phyloP scores from a whole-genome alignment of 1,284 basidiomycete species.

The Entoloma clypeatum region DNA sequence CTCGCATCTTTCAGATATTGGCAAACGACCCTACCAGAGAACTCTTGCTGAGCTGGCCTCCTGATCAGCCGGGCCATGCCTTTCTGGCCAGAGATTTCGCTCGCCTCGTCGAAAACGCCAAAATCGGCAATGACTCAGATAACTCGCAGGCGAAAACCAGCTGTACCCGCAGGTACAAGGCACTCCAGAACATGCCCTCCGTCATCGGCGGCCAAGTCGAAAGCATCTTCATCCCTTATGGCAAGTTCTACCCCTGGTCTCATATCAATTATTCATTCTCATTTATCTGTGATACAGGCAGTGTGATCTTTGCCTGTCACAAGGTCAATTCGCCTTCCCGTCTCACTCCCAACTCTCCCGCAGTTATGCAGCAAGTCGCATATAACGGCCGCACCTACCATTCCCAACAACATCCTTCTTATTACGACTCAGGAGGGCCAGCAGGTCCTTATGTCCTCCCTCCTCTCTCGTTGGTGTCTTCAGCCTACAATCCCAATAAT shows the following conservation, averaged over 20 bases:
- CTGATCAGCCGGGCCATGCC: slow-evolving; percentile 55
- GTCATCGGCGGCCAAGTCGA: slow-evolving; percentile 70
- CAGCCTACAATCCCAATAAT: slow-evolving; percentile 37
- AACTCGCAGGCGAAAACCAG: slow-evolving; percentile 80
- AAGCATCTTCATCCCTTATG: slow-evolving; percentile 93
- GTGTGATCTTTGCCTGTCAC: slow-evolving; percentile 82
- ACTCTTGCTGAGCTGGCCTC: slow-evolving; percentile 86
- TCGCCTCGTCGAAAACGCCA: slow-evolving; percentile 75
- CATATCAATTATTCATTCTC: too few species aligned
- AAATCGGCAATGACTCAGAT: slow-evolving; percentile 51
- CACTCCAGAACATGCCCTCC: slow-evolving; percentile 67
- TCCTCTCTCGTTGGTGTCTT: slow-evolving; percentile 35
- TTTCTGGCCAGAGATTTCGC: slow-evolving; percentile 82
- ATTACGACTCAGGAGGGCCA: slow-evolving; percentile 46
- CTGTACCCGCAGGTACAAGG: slow-evolving; percentile 90
- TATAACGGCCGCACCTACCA: slow-evolving; percentile 31
- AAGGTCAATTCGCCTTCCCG: slow-evolving; percentile 53
- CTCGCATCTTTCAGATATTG: slow-evolving; percentile 82
- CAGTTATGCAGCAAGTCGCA: slow-evolving; percentile 39
- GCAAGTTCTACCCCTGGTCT: slow-evolving; percentile 42
- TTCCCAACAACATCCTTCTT: slow-evolving; percentile 32
- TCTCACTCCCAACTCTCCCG: slow-evolving; percentile 34
- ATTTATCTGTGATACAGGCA: too few species aligned
- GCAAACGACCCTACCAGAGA: slow-evolving; percentile 50
- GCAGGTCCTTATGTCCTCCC: slow-evolving; percentile 39